A percentile compares a stretch with the other conserved stretches of the same genome.
phyloP scores from a whole-genome alignment of 2,329 filamentous ascomycete genomes.

The Macrophomina pseudophaseolina region DNA sequence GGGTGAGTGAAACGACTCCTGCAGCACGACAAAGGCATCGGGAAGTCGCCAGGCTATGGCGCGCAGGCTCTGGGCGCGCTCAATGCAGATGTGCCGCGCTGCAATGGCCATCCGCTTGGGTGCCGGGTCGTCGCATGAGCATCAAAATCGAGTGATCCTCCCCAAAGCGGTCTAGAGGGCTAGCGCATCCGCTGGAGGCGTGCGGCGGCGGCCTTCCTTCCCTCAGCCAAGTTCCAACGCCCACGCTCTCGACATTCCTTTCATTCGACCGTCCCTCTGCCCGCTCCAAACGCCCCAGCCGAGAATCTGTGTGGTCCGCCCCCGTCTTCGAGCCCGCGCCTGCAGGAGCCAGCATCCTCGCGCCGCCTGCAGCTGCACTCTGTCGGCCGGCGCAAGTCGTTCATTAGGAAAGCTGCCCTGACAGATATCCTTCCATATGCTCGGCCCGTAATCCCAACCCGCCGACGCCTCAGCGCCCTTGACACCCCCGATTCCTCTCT shows the following conservation, averaged over 20 bases:
- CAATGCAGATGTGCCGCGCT: conserved; percentile 15
- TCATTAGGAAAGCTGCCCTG: conserved; percentile 24
- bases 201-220: conserved; percentile 21
- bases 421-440: conserved; percentile 26
- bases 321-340: conserved; percentile 4
- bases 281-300: conserved; percentile 1
- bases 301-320: neutral
- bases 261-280: conserved; percentile 20
- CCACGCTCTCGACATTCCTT: conserved; percentile 23
- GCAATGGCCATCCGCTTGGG: conserved; percentile 4
- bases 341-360: conserved; percentile 20
- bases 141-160: conserved; percentile 25
- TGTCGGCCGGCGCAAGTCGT: conserved; percentile 21
- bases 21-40: conserved; percentile 18
- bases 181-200: conserved; percentile 21
- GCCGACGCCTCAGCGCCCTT: conserved; percentile 19
- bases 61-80: neutral
- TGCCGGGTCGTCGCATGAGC: conserved; percentile 19
- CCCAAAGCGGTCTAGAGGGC: conserved; percentile 22
- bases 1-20: conserved; percentile 22
- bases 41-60: neutral
- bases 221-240: conserved; percentile 23
- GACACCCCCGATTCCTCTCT: conserved; percentile 12
- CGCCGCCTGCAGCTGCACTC: conserved; percentile 16
- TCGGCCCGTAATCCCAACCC: conserved; percentile 23